Evolutionary conservation across 192 early-diverging fungal genomes (phyloP), one percentile per base, ranked within the genome.

Genomic region (Coemansia interrupta): DNA sequence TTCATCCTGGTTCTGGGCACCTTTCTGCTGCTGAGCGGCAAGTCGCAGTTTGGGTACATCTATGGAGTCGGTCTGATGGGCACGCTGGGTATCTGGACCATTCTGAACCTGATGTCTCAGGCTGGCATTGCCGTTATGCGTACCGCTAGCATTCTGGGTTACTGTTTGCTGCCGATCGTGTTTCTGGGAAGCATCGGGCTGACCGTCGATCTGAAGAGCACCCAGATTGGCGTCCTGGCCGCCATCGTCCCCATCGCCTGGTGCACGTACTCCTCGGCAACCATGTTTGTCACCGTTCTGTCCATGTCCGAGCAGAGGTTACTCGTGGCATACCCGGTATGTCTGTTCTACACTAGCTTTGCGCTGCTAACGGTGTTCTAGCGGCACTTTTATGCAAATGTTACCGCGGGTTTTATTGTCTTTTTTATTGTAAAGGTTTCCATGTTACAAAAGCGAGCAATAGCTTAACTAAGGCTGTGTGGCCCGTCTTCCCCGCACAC

Each of bases 41-140:
- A 97, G 72, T 82, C 86, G 41, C 91, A 97, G 70, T 99, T 99
- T 82, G 93, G 92, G 23, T 99, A 98, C 61, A 94, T 99, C 40
- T 99, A 99, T 61, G 97, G 94, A 23, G 87, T 98, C 1, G 94
- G 86, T 2, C 78, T 94, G 18, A 75, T 96, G 45, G 97, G 97
- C 22, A 90, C 90, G 39, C 54, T 88, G 7, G 88, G 88, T 5
- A 84, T 99, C 22, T 94, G 91, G 71, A 56, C 86, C 38, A 89
- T 99, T 39, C 68, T 99, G 17, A 98, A 99, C 64, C 77, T 98
- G 38, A 99, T 99, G 97, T 88, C 86, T 43, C 87, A 92, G 42
- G 73, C 73, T 13, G 93, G 94, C 18, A 83, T 97, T n/a, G 93
- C 91, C 53, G 83, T 85, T 26, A 87, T 87, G 58, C 83, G 88